Evolutionary conservation across 2,329 filamentous ascomycete species (phyloP).

Genomic region (Talaromyces pinophilus): DNA sequence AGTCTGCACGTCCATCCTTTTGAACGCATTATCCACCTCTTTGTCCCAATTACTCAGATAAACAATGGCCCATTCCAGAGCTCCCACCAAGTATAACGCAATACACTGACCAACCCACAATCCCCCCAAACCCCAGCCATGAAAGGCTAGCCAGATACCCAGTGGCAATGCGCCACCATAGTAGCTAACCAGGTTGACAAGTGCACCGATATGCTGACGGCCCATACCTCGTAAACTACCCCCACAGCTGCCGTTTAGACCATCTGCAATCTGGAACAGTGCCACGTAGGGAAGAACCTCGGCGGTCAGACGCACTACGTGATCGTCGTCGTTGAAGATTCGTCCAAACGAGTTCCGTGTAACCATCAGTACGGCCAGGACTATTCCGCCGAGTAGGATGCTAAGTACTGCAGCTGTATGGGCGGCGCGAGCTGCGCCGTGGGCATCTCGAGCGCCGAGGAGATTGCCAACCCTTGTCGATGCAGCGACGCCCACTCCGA

Average conservation of each 20-base stretch:
- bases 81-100: constrained; percentile 76
- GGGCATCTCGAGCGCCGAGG: constrained; percentile 66
- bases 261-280: constrained; percentile 87
- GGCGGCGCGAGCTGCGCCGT: constrained; percentile 69
- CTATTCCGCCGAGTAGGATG: constrained; percentile 65
- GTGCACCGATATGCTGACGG: constrained; percentile 78
- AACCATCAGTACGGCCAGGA: constrained; percentile 68
- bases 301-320: constrained; percentile 71
- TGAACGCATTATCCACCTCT: constrained; percentile 70
- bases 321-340: constrained; percentile 76
- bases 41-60: constrained; percentile 73
- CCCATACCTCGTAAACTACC: constrained; percentile 82
- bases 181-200: constrained; percentile 80
- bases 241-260: constrained; percentile 80
- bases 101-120: constrained; percentile 84
- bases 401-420: constrained; percentile 75
- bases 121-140: constrained; percentile 78
- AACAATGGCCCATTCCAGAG: constrained; percentile 77
- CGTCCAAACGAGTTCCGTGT: constrained; percentile 72
- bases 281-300: constrained; percentile 85
- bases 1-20: constrained; percentile 62
- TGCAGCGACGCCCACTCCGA: constrained; percentile 80
- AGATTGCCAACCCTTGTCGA: constrained; percentile 78
- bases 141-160: constrained; percentile 82
- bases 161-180: constrained; percentile 77